These are phyloP conservation scores for Entonaema liquescens DNA, from an alignment of 495 filamentous ascomycete genomes.

Conservation along the genomic window DNA sequence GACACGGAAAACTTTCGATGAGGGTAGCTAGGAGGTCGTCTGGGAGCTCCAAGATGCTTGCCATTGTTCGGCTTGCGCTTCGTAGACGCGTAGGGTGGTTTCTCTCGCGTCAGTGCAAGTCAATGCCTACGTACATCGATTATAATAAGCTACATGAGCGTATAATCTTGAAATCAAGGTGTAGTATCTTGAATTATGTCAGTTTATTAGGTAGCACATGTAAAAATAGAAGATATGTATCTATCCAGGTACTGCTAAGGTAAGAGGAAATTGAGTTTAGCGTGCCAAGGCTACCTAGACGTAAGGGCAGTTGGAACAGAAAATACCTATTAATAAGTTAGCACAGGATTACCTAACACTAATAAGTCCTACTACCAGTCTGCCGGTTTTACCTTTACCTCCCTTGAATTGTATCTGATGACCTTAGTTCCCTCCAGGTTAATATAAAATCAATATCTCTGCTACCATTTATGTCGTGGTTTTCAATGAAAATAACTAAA, in stretches of 20 bases:
- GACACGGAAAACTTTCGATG: constrained; percentile 62
- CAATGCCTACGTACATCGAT: neutral
- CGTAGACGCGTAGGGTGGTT: neutral
- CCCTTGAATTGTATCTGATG: neutral
- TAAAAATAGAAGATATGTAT: neutral
- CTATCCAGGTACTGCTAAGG: neutral
- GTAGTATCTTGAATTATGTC: neutral
- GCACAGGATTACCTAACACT: too few relatives aligned
- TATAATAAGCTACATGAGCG: neutral
- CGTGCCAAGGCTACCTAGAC: neutral
- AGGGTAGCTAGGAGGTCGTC: constrained; percentile 64
- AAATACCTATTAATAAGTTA: neutral
- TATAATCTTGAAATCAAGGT: neutral
- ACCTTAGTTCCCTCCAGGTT: neutral
- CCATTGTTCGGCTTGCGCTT: constrained; percentile 12
- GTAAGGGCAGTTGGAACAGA: neutral
- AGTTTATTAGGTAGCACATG: neutral
- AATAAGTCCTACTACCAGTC: too few relatives aligned
- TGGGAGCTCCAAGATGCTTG: constrained; percentile 56
- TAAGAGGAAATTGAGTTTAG: neutral
- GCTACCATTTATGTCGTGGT: too few relatives aligned
- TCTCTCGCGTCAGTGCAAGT: neutral
- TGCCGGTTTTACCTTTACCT: too few relatives aligned
- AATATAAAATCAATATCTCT: too few relatives aligned
- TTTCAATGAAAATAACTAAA: neutral